Evolutionary conservation across 495 filamentous ascomycete genomes (phyloP).

Genomic region (Lophium mytilinum): DNA sequence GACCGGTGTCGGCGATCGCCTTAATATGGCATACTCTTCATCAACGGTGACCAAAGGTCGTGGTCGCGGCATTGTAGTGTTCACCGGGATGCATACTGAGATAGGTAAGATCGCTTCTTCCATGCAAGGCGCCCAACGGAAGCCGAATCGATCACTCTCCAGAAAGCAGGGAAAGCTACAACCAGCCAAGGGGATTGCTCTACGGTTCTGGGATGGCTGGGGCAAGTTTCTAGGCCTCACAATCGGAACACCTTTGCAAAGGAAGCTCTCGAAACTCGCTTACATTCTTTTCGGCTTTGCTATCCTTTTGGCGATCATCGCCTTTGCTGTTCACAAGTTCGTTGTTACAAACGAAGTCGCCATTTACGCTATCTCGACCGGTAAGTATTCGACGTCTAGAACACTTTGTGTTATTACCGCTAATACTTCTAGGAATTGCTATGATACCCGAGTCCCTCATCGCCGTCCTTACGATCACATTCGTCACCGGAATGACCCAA

Average conservation of each 20-base stretch:
- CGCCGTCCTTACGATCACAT: constrained; percentile 63
- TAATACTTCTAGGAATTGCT: constrained; percentile 46
- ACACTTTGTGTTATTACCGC: no score
- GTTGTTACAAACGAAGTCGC: constrained; percentile 61
- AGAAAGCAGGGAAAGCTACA: constrained; percentile 51
- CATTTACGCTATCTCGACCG: constrained; percentile 71
- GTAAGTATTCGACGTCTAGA: constrained; percentile 22
- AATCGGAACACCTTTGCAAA: constrained; percentile 70
- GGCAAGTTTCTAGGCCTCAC: constrained; percentile 69
- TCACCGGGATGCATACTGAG: constrained; percentile 74
- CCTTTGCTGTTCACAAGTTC: constrained; percentile 70
- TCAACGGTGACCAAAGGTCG: constrained; percentile 61
- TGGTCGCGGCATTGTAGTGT: constrained; percentile 55
- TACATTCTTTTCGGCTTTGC: constrained; percentile 68
- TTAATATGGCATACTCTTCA: constrained; percentile 63
- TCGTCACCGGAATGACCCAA: constrained; percentile 67
- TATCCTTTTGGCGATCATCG: constrained; percentile 66
- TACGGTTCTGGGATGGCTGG: constrained; percentile 54
- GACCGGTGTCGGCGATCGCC: constrained; percentile 50
- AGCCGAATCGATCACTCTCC: constrained; percentile 54
- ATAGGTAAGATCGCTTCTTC: constrained; percentile 74
- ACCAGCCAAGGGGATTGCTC: constrained; percentile 47
- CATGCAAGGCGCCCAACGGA: constrained; percentile 51
- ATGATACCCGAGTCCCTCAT: constrained; percentile 66
- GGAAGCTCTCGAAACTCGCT: constrained; percentile 71